Percentiles rank a stretch among this genome's conserved stretches.
Evolutionary conservation across 2,329 filamentous ascomycete species (phyloP).

Genomic region (Drechslera avenae): DNA sequence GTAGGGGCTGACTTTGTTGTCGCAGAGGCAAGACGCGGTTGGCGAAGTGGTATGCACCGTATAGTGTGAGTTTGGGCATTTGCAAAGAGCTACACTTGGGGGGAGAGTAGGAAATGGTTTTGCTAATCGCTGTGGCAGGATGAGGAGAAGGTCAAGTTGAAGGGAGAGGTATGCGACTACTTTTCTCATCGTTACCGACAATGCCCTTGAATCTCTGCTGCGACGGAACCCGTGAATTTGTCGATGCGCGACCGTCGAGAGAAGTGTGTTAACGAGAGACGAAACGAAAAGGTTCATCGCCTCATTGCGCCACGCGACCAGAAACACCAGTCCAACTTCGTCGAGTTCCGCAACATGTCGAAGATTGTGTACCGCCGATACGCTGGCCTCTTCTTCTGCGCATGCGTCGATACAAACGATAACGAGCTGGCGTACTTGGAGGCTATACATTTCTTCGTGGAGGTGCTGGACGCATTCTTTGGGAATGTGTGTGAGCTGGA

Average conservation of each 20-base stretch:
- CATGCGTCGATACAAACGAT: slow-evolving; percentile 97
- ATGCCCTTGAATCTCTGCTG: background rate
- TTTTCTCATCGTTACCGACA: no score
- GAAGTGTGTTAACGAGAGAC: background rate
- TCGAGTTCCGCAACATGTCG: slow-evolving; percentile 84
- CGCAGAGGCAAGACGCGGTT: slow-evolving; percentile 93
- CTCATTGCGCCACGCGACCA: slow-evolving; percentile 97
- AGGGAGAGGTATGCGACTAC: slow-evolving; percentile 75
- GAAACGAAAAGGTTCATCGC: slow-evolving; percentile 79
- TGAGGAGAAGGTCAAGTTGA: slow-evolving; percentile 98
- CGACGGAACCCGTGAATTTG: slow-evolving; percentile 1
- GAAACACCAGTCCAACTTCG: slow-evolving; percentile 99
- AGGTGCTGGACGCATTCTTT: slow-evolving; percentile 98
- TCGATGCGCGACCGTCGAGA: background rate
- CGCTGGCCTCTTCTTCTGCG: slow-evolving; percentile 98
- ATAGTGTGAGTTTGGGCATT: slow-evolving; percentile 64
- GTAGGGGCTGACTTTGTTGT: background rate
- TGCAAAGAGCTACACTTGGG: background rate
- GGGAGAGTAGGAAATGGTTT: background rate
- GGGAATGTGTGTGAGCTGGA: slow-evolving; percentile 99
- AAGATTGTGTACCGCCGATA: slow-evolving; percentile 98
- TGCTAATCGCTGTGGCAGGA: slow-evolving; percentile 59
- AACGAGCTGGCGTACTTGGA: slow-evolving; percentile 97
- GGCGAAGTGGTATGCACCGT: slow-evolving; percentile 98
- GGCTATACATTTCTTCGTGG: slow-evolving; percentile 99